Conservation (phyloP, 2,329 filamentous ascomycete genomes). For the Cercospora berteroae region DNA sequence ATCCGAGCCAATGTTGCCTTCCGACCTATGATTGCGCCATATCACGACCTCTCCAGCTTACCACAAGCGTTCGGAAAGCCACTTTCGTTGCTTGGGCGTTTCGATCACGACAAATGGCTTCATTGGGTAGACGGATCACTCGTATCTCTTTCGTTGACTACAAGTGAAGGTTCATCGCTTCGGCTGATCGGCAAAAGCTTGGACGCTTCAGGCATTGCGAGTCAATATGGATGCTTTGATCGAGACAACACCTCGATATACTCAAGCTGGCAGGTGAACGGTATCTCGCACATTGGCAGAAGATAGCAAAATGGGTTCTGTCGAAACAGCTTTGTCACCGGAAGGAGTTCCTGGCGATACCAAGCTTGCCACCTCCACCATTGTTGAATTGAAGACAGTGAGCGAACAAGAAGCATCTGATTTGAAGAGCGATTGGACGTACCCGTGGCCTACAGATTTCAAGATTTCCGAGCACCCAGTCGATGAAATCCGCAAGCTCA, state of each 20-base stretch:
- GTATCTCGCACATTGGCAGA: neutral
- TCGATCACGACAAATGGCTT: neutral
- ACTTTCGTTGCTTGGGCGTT: neutral
- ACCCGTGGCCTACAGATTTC: conserved; percentile 33
- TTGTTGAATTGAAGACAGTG: conserved; percentile 12
- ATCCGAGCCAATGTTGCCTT: conserved; percentile 13
- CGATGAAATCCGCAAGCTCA: conserved; percentile 30
- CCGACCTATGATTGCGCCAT: conserved; percentile 7
- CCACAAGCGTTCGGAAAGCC: neutral
- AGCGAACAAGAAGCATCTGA: conserved; percentile 7
- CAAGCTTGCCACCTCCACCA: conserved; percentile 10
- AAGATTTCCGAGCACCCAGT: conserved; percentile 32
- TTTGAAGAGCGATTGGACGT: conserved; percentile 3
- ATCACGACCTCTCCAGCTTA: neutral
- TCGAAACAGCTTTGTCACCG: conserved; percentile 1
- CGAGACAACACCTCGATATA: neutral
- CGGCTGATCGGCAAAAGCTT: conserved; percentile 13
- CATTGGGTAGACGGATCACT: neutral
- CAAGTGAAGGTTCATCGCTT: conserved; percentile 11
- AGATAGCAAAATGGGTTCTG: conserved; percentile 14
- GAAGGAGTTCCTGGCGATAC: neutral
- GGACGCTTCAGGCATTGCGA: neutral
- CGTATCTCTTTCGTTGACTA: neutral
- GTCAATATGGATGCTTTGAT: neutral
- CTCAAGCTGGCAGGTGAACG: neutral